Conservation (phyloP, 2,329 filamentous ascomycete species). For the Chaetomiaceae sp. region DNA sequence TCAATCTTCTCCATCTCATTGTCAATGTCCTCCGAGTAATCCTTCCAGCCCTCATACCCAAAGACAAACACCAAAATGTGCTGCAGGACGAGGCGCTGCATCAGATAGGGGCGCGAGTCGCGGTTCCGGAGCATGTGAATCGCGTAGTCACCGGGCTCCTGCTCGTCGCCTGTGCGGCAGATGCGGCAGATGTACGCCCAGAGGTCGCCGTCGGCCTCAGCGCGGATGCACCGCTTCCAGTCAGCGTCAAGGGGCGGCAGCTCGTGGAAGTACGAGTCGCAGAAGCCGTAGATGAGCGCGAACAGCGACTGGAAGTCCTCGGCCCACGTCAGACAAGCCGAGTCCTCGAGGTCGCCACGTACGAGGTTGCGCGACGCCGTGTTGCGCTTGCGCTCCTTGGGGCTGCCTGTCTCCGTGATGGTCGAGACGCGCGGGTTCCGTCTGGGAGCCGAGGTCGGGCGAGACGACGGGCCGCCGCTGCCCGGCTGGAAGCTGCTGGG, state of each 20-base stretch:
- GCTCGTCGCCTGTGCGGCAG: slow-evolving; percentile 26
- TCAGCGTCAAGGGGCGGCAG: slow-evolving; percentile 14
- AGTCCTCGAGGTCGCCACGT: neutral
- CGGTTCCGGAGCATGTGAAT: slow-evolving; percentile 31
- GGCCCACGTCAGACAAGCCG: slow-evolving; percentile 1
- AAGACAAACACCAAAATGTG: slow-evolving; percentile 35
- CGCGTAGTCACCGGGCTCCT: slow-evolving; percentile 30
- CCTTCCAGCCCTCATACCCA: slow-evolving; percentile 31
- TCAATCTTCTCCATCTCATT: slow-evolving; percentile 21
- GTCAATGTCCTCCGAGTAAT: slow-evolving; percentile 26
- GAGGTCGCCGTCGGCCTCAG: slow-evolving; percentile 22
- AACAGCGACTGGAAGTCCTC: slow-evolving; percentile 16
- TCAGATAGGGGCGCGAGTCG: slow-evolving; percentile 31
- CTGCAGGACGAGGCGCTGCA: slow-evolving; percentile 36
- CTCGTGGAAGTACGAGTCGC: slow-evolving; percentile 16
- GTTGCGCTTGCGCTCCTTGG: slow-evolving; percentile 8
- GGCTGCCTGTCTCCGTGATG: slow-evolving; percentile 6
- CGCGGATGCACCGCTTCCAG: slow-evolving; percentile 14
- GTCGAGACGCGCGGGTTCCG: neutral
- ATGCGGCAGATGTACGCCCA: slow-evolving; percentile 37
- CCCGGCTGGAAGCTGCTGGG: no score
- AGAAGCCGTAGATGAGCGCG: slow-evolving; percentile 26
- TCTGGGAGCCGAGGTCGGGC: neutral
- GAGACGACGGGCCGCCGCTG: neutral
- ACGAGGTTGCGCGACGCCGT: neutral